Evolutionary conservation across 1,139 yeast genomes (phyloP).

Genomic region (Candida glucosophila): DNA sequence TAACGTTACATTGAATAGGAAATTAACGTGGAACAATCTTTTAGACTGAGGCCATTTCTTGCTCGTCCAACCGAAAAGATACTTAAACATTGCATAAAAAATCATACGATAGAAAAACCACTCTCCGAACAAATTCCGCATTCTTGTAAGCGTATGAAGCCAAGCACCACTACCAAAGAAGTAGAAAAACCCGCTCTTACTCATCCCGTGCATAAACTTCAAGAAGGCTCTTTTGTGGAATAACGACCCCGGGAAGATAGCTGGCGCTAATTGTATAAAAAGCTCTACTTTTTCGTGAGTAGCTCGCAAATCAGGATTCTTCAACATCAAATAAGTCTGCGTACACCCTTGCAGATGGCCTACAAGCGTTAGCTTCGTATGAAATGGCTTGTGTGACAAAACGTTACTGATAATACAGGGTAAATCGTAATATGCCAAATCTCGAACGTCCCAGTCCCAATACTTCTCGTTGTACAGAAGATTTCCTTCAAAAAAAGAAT

Average conservation of each 20-base stretch:
- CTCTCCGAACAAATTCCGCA: conserved; percentile 37
- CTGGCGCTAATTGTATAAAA: conserved; percentile 81
- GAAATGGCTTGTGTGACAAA: conserved; percentile 29
- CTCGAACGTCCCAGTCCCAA: conserved; percentile 85
- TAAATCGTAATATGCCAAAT: conserved; percentile 71
- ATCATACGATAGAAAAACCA: conserved; percentile 47
- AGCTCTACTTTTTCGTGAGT: conserved; percentile 46
- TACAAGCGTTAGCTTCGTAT: conserved; percentile 47
- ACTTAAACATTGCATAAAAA: conserved; percentile 76
- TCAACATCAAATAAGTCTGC: conserved; percentile 59
- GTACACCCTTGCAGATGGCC: conserved; percentile 96
- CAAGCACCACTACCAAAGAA: conserved; percentile 58
- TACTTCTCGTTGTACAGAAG: conserved; percentile 40
- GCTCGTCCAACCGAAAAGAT: conserved; percentile 80
- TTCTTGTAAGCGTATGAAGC: conserved; percentile 47
- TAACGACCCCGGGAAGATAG: conserved; percentile 75
- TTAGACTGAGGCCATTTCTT: conserved; percentile 59
- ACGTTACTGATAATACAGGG: conserved; percentile 65
- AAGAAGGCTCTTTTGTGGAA: conserved; percentile 51
- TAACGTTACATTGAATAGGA: conserved; percentile 78
- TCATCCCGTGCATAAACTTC: conserved; percentile 41
- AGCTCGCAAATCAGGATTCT: conserved; percentile 21
- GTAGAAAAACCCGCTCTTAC: conserved; percentile 26
- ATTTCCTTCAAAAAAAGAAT: conserved; percentile 30
- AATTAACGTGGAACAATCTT: conserved; percentile 59